phyloP scores from a whole-genome alignment of 768 basidiomycete species.

The Leccinellum rugosiceps region DNA sequence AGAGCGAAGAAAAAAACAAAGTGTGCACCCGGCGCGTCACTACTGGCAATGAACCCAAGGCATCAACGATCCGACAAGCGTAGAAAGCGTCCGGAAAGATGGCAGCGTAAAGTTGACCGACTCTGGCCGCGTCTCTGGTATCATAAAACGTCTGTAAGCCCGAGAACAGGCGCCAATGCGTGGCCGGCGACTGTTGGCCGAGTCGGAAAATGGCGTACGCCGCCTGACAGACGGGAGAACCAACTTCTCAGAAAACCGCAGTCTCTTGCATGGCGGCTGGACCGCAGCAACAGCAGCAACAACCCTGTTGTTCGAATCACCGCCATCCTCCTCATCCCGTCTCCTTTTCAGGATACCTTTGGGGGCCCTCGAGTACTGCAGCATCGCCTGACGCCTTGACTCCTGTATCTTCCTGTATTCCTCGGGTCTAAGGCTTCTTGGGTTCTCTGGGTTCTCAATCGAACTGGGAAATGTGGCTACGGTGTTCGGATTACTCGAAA shows the following conservation, averaged over 20 bases:
- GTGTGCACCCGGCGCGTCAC: background rate
- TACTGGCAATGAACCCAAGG: slow-evolving; percentile 25
- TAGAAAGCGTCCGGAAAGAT: slow-evolving; percentile 31
- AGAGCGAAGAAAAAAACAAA: background rate
- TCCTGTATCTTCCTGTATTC: slow-evolving; percentile 27
- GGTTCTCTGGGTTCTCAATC: slow-evolving; percentile 15
- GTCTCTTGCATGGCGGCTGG: slow-evolving; percentile 17
- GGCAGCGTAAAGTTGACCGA: slow-evolving; percentile 31
- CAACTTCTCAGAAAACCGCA: slow-evolving; percentile 18
- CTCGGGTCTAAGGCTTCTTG: slow-evolving; percentile 19
- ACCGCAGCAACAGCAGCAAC: background rate
- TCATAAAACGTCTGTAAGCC: slow-evolving; percentile 10
- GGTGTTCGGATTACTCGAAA: slow-evolving; percentile 11
- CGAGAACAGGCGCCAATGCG: slow-evolving; percentile 14
- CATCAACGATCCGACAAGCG: slow-evolving; percentile 31
- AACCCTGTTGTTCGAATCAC: slow-evolving; percentile 2
- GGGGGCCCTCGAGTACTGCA: slow-evolving; percentile 20
- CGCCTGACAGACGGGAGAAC: slow-evolving; percentile 1
- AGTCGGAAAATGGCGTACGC: slow-evolving; percentile 15
- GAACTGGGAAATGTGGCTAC: slow-evolving; percentile 13
- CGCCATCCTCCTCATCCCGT: slow-evolving; percentile 19
- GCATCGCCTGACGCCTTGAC: slow-evolving; percentile 27
- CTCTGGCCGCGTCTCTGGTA: slow-evolving; percentile 13
- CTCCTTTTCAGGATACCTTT: slow-evolving; percentile 29
- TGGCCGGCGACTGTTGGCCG: slow-evolving; percentile 13